Conservation (phyloP, 305 asterid species). For the Rubia tinctorum region DNA sequence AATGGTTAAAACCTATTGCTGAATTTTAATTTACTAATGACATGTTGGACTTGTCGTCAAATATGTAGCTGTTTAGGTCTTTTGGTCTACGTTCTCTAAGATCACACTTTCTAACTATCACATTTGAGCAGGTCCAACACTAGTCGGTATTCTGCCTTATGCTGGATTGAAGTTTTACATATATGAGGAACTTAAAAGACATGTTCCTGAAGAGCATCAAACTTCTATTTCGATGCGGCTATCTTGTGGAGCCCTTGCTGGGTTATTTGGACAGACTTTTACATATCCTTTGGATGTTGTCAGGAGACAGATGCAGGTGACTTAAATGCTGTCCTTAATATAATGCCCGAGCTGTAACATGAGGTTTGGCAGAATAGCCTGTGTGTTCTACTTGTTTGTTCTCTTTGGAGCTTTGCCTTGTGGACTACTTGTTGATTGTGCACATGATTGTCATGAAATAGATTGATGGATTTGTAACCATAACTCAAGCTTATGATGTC, state of each 20-base stretch:
- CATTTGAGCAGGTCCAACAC: too few species aligned
- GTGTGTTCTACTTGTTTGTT: background rate
- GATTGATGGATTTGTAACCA: background rate
- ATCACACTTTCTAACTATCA: background rate
- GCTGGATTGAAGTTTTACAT: slow-evolving; percentile 96
- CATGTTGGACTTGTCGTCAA: background rate
- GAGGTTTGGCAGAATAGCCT: background rate
- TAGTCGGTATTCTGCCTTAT: slow-evolving; percentile 27
- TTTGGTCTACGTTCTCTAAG: background rate
- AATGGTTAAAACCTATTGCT: background rate
- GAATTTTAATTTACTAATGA: background rate
- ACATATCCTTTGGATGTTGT: slow-evolving; percentile 97
- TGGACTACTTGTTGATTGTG: background rate
- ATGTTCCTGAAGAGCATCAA: slow-evolving; percentile 82
- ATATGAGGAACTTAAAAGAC: slow-evolving; percentile 80
- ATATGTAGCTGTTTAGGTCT: background rate
- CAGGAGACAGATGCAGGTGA: slow-evolving; percentile 98
- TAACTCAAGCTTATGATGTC: background rate
- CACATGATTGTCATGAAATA: background rate
- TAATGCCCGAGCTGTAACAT: background rate
- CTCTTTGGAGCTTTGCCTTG: background rate
- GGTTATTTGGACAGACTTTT: slow-evolving; percentile 90
- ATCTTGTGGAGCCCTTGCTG: slow-evolving; percentile 95
- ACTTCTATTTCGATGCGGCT: slow-evolving; percentile 70
- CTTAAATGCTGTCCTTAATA: background rate